Conservation (phyloP, 805 yeast genomes). For the Debaryomyces castellii region DNA sequence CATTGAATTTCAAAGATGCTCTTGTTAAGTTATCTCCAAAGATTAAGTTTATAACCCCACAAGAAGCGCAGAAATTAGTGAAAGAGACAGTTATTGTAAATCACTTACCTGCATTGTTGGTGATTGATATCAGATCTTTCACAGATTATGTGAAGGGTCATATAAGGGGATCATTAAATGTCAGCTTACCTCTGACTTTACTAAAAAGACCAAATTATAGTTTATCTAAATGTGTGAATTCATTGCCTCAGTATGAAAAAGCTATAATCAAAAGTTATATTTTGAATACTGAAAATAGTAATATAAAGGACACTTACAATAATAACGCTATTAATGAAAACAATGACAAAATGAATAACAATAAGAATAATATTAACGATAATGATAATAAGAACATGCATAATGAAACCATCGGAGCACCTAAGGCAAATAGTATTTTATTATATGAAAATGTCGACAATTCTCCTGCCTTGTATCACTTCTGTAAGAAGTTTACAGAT, state of each 20-base stretch:
- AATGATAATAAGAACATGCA: neutral
- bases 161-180: conserved; percentile 61
- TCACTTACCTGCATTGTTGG: conserved; percentile 22
- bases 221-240: conserved; percentile 58
- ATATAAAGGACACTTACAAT: too few relatives aligned
- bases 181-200: conserved; percentile 88
- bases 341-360: neutral
- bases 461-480: conserved; percentile 42
- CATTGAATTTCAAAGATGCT: conserved; percentile 8
- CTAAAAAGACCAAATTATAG: conserved; percentile 73
- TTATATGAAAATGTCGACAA: conserved; percentile 47
- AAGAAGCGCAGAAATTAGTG: conserved; percentile 15
- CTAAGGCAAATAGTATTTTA: conserved; percentile 28
- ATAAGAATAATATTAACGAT: neutral
- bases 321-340: neutral
- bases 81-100: conserved; percentile 4
- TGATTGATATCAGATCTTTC: conserved; percentile 80
- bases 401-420: too few relatives aligned
- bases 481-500: conserved; percentile 48
- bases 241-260: conserved; percentile 56
- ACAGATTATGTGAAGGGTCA: conserved; percentile 66
- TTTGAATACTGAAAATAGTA: conserved; percentile 11
- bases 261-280: conserved; percentile 38
- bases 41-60: conserved; percentile 16
- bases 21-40: conserved; percentile 21